Conservation (phyloP, 768 basidiomycete genomes). For the Trametes gibbosa region DNA sequence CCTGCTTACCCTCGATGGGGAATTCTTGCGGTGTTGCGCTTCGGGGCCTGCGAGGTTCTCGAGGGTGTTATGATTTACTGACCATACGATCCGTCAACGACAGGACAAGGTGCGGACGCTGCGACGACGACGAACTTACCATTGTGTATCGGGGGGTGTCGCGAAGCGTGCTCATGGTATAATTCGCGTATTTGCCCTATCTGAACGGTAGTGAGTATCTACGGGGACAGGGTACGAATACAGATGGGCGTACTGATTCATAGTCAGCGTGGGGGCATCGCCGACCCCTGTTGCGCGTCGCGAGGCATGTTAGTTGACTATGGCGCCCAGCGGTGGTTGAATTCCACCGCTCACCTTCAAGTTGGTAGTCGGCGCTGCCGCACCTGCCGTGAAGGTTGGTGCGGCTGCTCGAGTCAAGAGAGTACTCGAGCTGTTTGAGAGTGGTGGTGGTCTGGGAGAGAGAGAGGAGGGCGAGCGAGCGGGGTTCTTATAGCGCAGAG, state of each 20-base stretch:
- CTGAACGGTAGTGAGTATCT: too few relatives aligned
- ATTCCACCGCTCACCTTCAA: not conserved
- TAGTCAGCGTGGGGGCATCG: not conserved
- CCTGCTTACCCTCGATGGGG: not conserved
- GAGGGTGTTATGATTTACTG: too few relatives aligned
- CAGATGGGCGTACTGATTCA: too few relatives aligned
- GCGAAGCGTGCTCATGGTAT: too few relatives aligned
- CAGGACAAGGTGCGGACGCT: too few relatives aligned
- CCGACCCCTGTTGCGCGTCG: not conserved
- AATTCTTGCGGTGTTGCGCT: not conserved
- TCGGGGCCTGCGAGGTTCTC: too few relatives aligned
- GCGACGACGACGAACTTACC: too few relatives aligned
- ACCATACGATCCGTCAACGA: too few relatives aligned
- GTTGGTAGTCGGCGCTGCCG: not conserved
- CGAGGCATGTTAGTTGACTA: not conserved
- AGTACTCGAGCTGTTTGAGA: not conserved
- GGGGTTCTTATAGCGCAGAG: conserved; percentile 1
- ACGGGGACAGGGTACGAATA: too few relatives aligned
- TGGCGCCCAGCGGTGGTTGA: not conserved
- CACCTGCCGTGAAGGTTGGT: not conserved
- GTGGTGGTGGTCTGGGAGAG: conserved; percentile 1
- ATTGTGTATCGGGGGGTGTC: too few relatives aligned
- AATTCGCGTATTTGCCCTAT: too few relatives aligned
- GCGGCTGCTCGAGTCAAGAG: conserved; percentile 2
- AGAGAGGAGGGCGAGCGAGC: not conserved